Percentiles rank a stretch among this genome's conserved stretches.
These are phyloP conservation scores for Podospora tetraspora DNA, from an alignment of 495 filamentous ascomycete species.

Conservation along the genomic window DNA sequence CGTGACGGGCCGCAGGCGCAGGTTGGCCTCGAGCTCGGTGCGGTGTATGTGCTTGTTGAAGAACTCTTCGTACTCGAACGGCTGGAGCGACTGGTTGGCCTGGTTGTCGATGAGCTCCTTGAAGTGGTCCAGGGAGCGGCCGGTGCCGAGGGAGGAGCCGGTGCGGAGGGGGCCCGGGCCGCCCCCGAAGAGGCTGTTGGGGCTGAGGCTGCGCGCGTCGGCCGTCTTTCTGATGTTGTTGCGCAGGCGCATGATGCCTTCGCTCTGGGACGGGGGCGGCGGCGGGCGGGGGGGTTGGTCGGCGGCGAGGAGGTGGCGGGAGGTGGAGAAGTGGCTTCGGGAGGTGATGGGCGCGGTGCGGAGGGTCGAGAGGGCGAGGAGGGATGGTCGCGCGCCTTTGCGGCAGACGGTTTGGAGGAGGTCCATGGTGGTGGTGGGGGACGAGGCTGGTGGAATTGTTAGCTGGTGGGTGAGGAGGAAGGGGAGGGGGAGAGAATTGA, in stretches of 20 bases:
- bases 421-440: conserved; percentile 18
- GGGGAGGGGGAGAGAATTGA: not conserved
- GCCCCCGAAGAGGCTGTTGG: not conserved
- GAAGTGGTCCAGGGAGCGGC: not conserved
- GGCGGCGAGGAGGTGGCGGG: conserved; percentile 1
- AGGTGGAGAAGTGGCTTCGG: conserved; percentile 5
- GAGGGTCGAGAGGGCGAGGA: conserved; percentile 4
- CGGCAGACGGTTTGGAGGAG: conserved; percentile 25
- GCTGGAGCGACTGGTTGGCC: conserved; percentile 6
- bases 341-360: not conserved
- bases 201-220: not conserved
- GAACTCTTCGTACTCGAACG: conserved; percentile 15
- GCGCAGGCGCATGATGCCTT: not conserved
- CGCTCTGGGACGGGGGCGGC: not conserved
- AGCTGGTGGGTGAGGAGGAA: not conserved
- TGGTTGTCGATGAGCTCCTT: conserved; percentile 7
- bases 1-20: conserved; percentile 47
- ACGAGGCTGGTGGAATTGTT: conserved; percentile 3
- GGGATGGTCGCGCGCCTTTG: conserved; percentile 19
- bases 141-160: not conserved
- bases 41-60: conserved; percentile 7
- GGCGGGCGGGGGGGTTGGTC: not conserved
- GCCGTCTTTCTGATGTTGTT: not conserved
- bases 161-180: not conserved
- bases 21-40: conserved; percentile 11